Evolutionary conservation across 306 rosid species (phyloP).

Genomic region (Bauhinia variegata): DNA sequence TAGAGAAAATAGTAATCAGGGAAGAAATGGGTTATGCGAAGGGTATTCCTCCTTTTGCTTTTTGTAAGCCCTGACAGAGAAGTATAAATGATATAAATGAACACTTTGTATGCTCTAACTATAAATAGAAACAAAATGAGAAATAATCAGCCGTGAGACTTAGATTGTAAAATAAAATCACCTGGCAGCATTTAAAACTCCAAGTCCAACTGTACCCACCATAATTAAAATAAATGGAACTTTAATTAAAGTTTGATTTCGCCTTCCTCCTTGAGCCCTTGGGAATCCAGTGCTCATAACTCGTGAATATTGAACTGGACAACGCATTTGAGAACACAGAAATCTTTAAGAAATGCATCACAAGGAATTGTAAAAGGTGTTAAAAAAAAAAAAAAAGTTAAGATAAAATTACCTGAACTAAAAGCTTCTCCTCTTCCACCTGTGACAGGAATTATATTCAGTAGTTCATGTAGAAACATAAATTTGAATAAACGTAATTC

Average conservation of each 20-base stretch:
- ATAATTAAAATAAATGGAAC: constrained; percentile 64
- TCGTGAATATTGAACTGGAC: constrained; percentile 51
- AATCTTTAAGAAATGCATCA: background rate
- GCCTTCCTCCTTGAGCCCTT: constrained; percentile 59
- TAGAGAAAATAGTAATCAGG: constrained; percentile 42
- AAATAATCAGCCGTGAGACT: constrained; percentile 7
- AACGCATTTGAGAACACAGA: constrained; percentile 28
- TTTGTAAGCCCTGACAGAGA: constrained; percentile 65
- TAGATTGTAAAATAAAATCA: constrained; percentile 32
- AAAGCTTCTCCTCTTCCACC: constrained; percentile 51
- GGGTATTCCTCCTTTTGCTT: constrained; percentile 69
- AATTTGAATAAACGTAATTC: constrained; percentile 13
- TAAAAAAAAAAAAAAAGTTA: background rate
- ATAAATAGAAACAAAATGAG: constrained; percentile 1
- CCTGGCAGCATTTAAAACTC: constrained; percentile 71
- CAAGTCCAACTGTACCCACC: constrained; percentile 68
- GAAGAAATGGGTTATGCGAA: constrained; percentile 88
- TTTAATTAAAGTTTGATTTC: constrained; percentile 55
- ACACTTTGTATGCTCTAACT: background rate
- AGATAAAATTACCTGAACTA: constrained; percentile 53
- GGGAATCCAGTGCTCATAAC: constrained; percentile 76
- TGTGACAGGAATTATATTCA: constrained; percentile 43
- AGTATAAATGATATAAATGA: constrained; percentile 24
- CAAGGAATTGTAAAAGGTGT: constrained; percentile 10
- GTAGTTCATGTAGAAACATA: constrained; percentile 17